phyloP scores from a whole-genome alignment of 1,139 yeast genomes.

The Sugiyamaella sp. region DNA sequence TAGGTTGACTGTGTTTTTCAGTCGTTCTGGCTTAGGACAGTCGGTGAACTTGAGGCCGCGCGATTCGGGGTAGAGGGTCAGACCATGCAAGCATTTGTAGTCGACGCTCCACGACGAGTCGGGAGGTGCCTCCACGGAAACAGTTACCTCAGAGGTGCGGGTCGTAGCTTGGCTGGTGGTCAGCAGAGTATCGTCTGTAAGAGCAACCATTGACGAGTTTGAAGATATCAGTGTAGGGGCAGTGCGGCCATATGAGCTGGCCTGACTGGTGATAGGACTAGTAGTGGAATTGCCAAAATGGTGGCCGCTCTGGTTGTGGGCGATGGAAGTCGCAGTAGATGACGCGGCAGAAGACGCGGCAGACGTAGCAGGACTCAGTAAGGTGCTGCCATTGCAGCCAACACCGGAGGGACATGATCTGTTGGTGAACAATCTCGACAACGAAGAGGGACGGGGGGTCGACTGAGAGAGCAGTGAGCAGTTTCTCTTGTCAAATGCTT shows the following conservation, averaged over 20 bases:
- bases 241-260: constrained; percentile 9
- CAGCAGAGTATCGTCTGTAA: constrained; percentile 6
- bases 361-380: not conserved
- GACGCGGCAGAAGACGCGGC: constrained; percentile 1
- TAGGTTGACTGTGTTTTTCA: constrained; percentile 5
- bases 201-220: constrained; percentile 11
- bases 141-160: not conserved
- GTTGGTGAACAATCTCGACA: constrained; percentile 8
- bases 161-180: constrained; percentile 5
- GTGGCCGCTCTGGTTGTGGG: not conserved
- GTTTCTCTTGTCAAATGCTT: constrained; percentile 4
- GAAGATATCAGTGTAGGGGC: constrained; percentile 10
- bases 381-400: not conserved
- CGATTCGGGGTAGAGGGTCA: constrained; percentile 13
- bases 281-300: not conserved
- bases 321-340: not conserved
- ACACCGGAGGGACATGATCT: constrained; percentile 2
- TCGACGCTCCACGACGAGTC: constrained; percentile 18
- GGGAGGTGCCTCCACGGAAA: constrained; percentile 5
- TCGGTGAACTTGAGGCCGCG: constrained; percentile 19
- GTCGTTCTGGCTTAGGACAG: constrained; percentile 23
- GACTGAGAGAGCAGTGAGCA: constrained; percentile 5
- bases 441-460: constrained; percentile 16
- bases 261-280: constrained; percentile 1
- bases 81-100: constrained; percentile 13